Evolutionary conservation across 768 basidiomycete genomes (phyloP), one percentile per base, ranked within the genome.

Genomic region (Clavaria fumosa): DNA sequence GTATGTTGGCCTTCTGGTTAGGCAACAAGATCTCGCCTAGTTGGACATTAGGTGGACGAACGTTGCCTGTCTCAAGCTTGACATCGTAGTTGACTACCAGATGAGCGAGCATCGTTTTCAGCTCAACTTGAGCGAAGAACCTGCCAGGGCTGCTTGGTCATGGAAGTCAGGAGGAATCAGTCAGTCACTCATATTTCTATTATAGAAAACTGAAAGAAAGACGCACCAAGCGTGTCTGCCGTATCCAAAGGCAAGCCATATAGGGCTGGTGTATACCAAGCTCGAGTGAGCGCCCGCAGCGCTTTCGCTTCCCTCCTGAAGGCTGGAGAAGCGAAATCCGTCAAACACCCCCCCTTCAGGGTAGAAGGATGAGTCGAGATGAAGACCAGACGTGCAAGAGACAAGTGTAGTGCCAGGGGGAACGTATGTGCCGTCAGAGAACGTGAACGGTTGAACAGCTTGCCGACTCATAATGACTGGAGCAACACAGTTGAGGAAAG

Each of bases 311-410:
- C 56, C 26, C 26, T 28, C 26, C 14, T n/a, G n/a, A n/a, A n/a
- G n/a, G n/a, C 26, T 14, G 14, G 9, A 48, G 46, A 69, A 74
- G 4, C 71, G 62, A 51, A 69, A 69, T 0, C 61, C 63, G 27
- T 66, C 53, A 38, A 75, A 65, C 1, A 52, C 49, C 20, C 52
- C 46, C 0, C 71, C 52, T 35, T 66, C 55, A 12, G 51, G 42
- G 44, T 71, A 75, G 14, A 54, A 46, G 11, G 50, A 48, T 27
- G 50, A 46, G 14, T 28, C 26, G 11, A 43, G 43, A 27, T 55
- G 45, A 9, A 47, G 47, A 7, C 50, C 31, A 28, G 39, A 36
- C 2, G 40, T 12, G 15, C 43, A 30, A 7, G 33, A 23, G 3
- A 26, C 30, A 4, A 46, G 14, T 4, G 31, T 38, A 0, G 42